These are phyloP conservation scores for Mychonastes homosphaera DNA, from an alignment of 139 green algal genomes.

Conservation along the genomic window DNA sequence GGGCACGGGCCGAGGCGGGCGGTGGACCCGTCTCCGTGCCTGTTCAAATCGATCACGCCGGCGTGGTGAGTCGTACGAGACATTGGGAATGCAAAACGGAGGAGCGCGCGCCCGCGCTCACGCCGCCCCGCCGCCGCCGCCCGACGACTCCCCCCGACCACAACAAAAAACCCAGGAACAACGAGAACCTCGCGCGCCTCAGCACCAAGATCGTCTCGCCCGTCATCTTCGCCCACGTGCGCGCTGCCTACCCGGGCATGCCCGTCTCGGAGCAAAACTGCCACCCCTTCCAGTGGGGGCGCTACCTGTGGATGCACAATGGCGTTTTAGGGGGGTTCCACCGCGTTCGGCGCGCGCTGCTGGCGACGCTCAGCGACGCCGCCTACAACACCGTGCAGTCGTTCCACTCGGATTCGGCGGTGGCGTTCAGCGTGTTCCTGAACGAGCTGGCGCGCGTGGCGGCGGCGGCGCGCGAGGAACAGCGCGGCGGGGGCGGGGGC, in stretches of 20 bases:
- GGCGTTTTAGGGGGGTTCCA: slow-evolving; percentile 79
- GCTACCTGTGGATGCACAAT: slow-evolving; percentile 98
- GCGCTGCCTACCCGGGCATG: slow-evolving; percentile 88
- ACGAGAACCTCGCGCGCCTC: slow-evolving; percentile 85
- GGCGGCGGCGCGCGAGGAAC: no score
- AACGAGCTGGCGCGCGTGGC: slow-evolving; percentile 64
- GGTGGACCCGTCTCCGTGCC: slow-evolving; percentile 60
- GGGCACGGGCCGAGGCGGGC: no score
- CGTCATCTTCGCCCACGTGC: slow-evolving; percentile 90
- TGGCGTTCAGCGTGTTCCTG: slow-evolving; percentile 88
- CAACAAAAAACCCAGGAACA: slow-evolving; percentile 64
- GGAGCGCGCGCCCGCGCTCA: not conserved
- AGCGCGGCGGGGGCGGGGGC: no score
- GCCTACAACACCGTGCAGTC: slow-evolving; percentile 79
- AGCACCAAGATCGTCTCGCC: slow-evolving; percentile 80
- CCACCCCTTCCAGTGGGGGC: slow-evolving; percentile 76
- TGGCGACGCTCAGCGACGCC: slow-evolving; percentile 66
- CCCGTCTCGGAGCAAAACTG: slow-evolving; percentile 87
- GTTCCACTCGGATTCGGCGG: slow-evolving; percentile 87
- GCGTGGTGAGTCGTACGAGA: slow-evolving; percentile 62
- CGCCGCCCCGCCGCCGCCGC: no score
- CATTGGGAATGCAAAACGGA: no score
- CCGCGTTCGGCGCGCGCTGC: slow-evolving; percentile 53
- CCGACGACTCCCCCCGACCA: not conserved
- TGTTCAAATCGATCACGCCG: slow-evolving; percentile 86